Conservation (phyloP, 768 basidiomycete genomes). For the Ramaria sp. region DNA sequence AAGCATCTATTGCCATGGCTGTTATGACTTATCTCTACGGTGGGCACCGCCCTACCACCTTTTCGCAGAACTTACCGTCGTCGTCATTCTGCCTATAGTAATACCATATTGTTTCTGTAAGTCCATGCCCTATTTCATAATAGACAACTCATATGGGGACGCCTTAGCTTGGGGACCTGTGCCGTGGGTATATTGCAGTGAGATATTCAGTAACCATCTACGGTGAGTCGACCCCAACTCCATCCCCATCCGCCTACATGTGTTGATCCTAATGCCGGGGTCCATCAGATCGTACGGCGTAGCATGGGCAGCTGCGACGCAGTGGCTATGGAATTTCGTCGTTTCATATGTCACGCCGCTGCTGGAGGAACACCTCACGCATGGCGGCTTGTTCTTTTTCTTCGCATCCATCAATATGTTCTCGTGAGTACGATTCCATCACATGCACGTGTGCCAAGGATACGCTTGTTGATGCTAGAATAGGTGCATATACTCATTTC, state of each 20-base stretch:
- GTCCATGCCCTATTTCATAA: background rate
- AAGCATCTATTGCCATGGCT: conserved; percentile 68
- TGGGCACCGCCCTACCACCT: conserved; percentile 48
- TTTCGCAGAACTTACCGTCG: background rate
- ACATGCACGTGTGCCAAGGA: background rate
- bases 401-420: conserved; percentile 57
- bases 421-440: conserved; percentile 31
- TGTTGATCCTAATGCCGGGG: background rate
- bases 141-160: background rate
- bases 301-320: conserved; percentile 61
- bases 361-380: conserved; percentile 49
- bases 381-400: conserved; percentile 61
- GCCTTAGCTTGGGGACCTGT: conserved; percentile 74
- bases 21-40: conserved; percentile 82
- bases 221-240: background rate
- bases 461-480: background rate
- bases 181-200: conserved; percentile 25
- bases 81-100: background rate
- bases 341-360: conserved; percentile 62
- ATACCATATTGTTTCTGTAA: conserved; percentile 9
- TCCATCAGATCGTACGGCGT: conserved; percentile 74
- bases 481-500: conserved; percentile 2
- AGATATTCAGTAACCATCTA: conserved; percentile 8
- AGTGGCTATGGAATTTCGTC: conserved; percentile 79
- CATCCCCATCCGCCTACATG: no score